A percentile compares a stretch with the other conserved stretches of the same genome.
Evolutionary conservation across 2,329 filamentous ascomycete species (phyloP).

Genomic region (Colletotrichum trifolii): DNA sequence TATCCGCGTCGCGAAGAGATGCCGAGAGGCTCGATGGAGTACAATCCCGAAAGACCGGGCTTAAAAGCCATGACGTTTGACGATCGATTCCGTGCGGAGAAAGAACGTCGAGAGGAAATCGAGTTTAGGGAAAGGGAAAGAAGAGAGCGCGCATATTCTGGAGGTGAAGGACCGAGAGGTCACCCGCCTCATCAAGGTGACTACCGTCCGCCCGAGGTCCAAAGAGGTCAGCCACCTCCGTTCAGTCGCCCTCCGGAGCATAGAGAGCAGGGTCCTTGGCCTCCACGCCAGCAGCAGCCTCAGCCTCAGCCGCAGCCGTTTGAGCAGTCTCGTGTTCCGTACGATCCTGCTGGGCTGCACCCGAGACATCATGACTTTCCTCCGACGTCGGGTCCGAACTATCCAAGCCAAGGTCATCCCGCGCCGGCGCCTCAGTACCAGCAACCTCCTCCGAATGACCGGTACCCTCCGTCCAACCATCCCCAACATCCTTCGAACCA

Average conservation of each 20-base stretch:
- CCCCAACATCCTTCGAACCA: conserved; percentile 45
- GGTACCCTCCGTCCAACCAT: conserved; percentile 49
- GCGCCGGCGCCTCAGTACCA: conserved; percentile 39
- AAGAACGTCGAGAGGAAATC: conserved; percentile 58
- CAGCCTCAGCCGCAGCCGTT: conserved; percentile 45
- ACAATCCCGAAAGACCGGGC: conserved; percentile 62
- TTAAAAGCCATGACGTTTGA: conserved; percentile 60
- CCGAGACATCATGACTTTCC: conserved; percentile 62
- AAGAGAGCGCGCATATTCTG: conserved; percentile 61
- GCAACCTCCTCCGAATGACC: conserved; percentile 50
- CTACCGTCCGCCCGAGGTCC: conserved; percentile 53
- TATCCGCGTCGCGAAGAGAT: conserved; percentile 64
- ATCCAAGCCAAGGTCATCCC: conserved; percentile 46
- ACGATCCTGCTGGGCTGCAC: conserved; percentile 55
- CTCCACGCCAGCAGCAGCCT: conserved; percentile 43
- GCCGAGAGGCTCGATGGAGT: conserved; percentile 53
- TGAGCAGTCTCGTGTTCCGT: conserved; percentile 54
- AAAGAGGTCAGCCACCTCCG: conserved; percentile 47
- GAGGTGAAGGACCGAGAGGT: conserved; percentile 57
- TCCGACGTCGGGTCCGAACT: conserved; percentile 53
- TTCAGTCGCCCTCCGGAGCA: conserved; percentile 57
- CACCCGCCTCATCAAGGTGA: conserved; percentile 58
- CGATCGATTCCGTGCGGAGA: conserved; percentile 63
- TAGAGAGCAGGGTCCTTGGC: conserved; percentile 47
- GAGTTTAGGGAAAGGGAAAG: conserved; percentile 57